Percentiles rank a stretch among this genome's conserved stretches.
phyloP scores from a whole-genome alignment of 2,329 filamentous ascomycete genomes.

The Aureobasidium subglaciale region DNA sequence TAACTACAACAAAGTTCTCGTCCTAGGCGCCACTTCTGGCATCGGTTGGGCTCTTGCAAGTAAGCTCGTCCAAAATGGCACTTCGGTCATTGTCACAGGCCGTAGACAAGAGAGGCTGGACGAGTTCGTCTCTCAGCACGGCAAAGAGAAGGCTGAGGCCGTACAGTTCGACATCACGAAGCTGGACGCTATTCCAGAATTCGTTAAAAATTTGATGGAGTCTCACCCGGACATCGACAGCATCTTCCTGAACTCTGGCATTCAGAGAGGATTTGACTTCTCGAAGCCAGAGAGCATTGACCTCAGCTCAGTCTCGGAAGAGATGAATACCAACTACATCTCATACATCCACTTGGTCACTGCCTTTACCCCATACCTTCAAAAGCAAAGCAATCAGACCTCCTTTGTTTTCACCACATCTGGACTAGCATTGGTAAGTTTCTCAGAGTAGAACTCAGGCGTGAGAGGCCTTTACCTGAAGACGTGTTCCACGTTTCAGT shows the following conservation, averaged over 20 bases:
- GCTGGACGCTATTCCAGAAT: conserved; percentile 40
- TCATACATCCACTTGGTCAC: conserved; percentile 43
- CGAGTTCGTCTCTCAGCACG: conserved; percentile 40
- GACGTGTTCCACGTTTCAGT: too few relatives aligned
- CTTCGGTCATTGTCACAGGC: conserved; percentile 43
- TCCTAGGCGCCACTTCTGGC: conserved; percentile 48
- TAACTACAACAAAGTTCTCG: conserved; percentile 46
- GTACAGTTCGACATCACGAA: conserved; percentile 46
- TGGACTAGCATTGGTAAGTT: conserved; percentile 40
- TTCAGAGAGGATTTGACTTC: conserved; percentile 46
- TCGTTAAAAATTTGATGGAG: conserved; percentile 35
- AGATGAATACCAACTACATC: conserved; percentile 47
- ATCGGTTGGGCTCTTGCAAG: conserved; percentile 46
- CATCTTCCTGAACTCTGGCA: conserved; percentile 48
- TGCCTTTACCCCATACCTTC: conserved; percentile 44
- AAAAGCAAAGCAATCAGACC: conserved; percentile 37
- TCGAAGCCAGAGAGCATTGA: conserved; percentile 42
- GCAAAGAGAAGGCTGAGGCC: conserved; percentile 39
- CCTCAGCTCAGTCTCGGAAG: conserved; percentile 35
- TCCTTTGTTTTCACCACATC: conserved; percentile 44
- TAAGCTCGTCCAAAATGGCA: conserved; percentile 42
- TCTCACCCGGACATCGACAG: conserved; percentile 45
- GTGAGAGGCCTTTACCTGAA: too few relatives aligned
- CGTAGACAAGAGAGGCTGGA: conserved; percentile 46
- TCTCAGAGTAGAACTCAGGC: not conserved